A percentile compares a stretch with the other conserved stretches of the same genome.
Conservation (phyloP, 2,329 filamentous ascomycete genomes). For the Botrytis elliptica region DNA sequence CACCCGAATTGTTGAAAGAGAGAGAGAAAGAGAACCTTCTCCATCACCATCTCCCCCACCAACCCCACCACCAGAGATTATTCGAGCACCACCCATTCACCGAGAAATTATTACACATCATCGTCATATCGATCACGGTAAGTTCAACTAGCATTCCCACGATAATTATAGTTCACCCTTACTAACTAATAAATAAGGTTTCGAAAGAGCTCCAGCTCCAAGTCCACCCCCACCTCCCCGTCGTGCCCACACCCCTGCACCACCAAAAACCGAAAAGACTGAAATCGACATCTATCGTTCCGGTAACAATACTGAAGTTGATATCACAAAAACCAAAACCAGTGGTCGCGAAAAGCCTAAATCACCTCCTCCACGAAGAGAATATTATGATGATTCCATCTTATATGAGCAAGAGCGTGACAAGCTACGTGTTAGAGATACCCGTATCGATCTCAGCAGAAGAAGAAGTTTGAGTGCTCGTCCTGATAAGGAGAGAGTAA, state of each 20-base stretch:
- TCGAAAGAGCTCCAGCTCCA: constrained; percentile 32
- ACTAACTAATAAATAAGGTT: constrained; percentile 31
- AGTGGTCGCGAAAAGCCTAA: constrained; percentile 26
- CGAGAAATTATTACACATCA: constrained; percentile 83
- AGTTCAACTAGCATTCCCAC: constrained; percentile 34
- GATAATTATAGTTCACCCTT: constrained; percentile 3
- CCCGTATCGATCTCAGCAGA: constrained; percentile 30
- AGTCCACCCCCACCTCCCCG: constrained; percentile 24
- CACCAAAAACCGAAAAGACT: constrained; percentile 45
- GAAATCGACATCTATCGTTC: constrained; percentile 62
- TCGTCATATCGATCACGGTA: constrained; percentile 82
- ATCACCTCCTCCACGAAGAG: constrained; percentile 36
- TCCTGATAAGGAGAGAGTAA: constrained; percentile 30
- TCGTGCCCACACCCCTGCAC: constrained; percentile 33
- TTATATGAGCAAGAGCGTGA: constrained; percentile 51
- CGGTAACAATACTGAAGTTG: constrained; percentile 56
- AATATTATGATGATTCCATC: constrained; percentile 63
- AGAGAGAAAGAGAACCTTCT: constrained; percentile 29
- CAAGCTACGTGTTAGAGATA: constrained; percentile 41
- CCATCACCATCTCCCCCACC: constrained; percentile 33
- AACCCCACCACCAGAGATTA: constrained; percentile 47
- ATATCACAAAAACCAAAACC: constrained; percentile 44
- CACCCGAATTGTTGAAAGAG: constrained; percentile 29
- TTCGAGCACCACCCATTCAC: constrained; percentile 77
- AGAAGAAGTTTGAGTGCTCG: constrained; percentile 35